Evolutionary conservation across 2,329 filamentous ascomycete genomes (phyloP).

Genomic region (Trichoderma aggressivum): DNA sequence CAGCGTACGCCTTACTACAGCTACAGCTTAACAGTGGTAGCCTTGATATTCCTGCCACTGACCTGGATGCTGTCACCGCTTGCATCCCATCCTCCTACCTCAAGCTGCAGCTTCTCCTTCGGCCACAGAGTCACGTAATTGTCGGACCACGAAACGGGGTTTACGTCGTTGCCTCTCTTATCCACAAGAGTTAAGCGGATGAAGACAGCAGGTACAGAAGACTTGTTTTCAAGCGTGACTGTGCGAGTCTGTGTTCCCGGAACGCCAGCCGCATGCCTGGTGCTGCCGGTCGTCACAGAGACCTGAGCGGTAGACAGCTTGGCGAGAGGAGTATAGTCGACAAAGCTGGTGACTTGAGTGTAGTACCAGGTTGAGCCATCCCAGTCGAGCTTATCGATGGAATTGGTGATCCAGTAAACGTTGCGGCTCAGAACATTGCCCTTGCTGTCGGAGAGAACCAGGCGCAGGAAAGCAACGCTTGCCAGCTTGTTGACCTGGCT

Average conservation of each 20-base stretch:
- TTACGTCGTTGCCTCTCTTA: constrained; percentile 40
- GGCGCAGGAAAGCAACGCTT: constrained; percentile 48
- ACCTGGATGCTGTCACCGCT: constrained; percentile 18
- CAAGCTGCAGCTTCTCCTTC: constrained; percentile 42
- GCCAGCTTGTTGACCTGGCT: constrained; percentile 30
- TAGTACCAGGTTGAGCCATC: constrained; percentile 55
- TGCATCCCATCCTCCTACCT: constrained; percentile 20
- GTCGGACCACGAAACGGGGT: constrained; percentile 56
- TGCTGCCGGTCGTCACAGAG: constrained; percentile 24
- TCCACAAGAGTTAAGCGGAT: constrained; percentile 51
- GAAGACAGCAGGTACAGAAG: constrained; percentile 55
- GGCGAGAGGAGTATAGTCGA: constrained; percentile 46
- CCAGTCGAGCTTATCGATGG: constrained; percentile 53
- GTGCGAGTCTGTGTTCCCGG: constrained; percentile 20
- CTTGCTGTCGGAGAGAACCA: constrained; percentile 40
- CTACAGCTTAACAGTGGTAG: constrained; percentile 7
- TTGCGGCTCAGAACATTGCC: constrained; percentile 48
- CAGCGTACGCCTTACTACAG: too few species aligned
- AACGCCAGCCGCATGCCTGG: constrained; percentile 8
- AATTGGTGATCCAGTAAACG: constrained; percentile 55
- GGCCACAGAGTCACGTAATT: constrained; percentile 63
- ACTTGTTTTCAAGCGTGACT: constrained; percentile 50
- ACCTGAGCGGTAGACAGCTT: constrained; percentile 38
- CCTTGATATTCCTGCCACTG: constrained; percentile 21
- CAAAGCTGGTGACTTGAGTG: constrained; percentile 53